Percentiles rank a stretch among this genome's conserved stretches.
Conservation (phyloP, 1,284 basidiomycete species). For the Tranzscheliella williamsii region DNA sequence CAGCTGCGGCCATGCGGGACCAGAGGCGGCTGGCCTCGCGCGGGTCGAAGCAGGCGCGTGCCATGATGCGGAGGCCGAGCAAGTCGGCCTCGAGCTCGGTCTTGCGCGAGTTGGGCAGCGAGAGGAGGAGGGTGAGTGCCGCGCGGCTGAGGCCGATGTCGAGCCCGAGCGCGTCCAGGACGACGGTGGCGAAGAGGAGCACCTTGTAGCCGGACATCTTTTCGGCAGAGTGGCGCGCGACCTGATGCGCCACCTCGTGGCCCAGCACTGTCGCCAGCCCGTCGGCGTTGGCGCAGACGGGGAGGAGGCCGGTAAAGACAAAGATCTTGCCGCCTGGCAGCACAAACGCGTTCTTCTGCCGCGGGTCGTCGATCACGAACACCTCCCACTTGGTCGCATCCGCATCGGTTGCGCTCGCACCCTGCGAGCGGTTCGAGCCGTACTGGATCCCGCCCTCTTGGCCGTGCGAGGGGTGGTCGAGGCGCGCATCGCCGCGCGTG, state of each 20-base stretch:
- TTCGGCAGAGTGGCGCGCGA: conserved; percentile 45
- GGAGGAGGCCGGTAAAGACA: conserved; percentile 84
- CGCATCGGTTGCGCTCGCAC: background rate
- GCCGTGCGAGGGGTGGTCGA: conserved; percentile 26
- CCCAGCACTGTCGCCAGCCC: conserved; percentile 84
- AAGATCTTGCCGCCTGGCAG: conserved; percentile 75
- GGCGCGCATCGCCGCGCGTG: conserved; percentile 22
- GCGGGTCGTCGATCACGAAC: conserved; percentile 76
- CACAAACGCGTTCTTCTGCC: conserved; percentile 76
- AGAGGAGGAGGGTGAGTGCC: conserved; percentile 68
- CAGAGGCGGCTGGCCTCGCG: conserved; percentile 65
- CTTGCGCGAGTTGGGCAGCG: conserved; percentile 79
- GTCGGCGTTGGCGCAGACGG: conserved; percentile 75
- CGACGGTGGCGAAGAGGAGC: conserved; percentile 26
- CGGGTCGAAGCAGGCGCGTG: conserved; percentile 77
- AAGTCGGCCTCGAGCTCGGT: conserved; percentile 78
- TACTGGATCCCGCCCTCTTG: conserved; percentile 30
- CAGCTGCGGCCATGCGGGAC: conserved; percentile 41
- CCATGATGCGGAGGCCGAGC: conserved; percentile 69
- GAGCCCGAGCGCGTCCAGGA: conserved; percentile 42
- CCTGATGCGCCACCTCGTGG: conserved; percentile 81
- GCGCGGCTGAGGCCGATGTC: conserved; percentile 51
- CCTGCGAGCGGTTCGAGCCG: conserved; percentile 8
- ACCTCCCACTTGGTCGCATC: conserved; percentile 68
- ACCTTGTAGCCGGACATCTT: conserved; percentile 57